Conservation (phyloP, 2,329 filamentous ascomycete species). For the Colletotrichum sojae region DNA sequence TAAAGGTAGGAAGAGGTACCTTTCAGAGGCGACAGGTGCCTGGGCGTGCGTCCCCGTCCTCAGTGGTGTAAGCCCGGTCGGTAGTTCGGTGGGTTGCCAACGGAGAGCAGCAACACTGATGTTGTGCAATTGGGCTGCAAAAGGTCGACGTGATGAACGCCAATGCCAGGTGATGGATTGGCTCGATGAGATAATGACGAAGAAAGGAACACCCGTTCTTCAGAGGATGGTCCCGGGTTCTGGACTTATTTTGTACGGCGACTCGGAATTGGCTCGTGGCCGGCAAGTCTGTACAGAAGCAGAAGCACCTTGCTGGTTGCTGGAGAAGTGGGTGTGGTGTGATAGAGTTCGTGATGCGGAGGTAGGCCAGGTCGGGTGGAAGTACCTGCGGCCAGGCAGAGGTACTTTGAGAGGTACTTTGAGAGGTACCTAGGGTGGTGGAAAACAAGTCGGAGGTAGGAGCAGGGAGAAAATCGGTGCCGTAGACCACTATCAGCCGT, state of each 20-base stretch:
- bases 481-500: slow-evolving; percentile 28
- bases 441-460: slow-evolving; percentile 2
- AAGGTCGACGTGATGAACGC: no score
- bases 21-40: background rate
- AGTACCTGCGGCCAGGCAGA: background rate
- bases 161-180: background rate
- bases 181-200: background rate
- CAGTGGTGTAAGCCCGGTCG: background rate
- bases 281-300: background rate
- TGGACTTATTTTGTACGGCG: background rate
- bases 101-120: background rate
- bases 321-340: slow-evolving; percentile 11
- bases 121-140: no score
- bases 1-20: background rate
- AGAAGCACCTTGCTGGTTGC: background rate
- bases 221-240: background rate
- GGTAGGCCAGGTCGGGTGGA: slow-evolving; percentile 1
- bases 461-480: slow-evolving; percentile 2
- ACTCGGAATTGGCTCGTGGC: background rate
- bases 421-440: background rate
- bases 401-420: background rate
- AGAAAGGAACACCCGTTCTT: background rate
- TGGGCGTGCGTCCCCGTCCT: background rate
- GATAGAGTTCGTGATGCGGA: slow-evolving; percentile 13
- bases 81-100: slow-evolving; percentile 3